phyloP scores from a whole-genome alignment of 352 stramenopile genomes.

The Phytopythium vexans region DNA sequence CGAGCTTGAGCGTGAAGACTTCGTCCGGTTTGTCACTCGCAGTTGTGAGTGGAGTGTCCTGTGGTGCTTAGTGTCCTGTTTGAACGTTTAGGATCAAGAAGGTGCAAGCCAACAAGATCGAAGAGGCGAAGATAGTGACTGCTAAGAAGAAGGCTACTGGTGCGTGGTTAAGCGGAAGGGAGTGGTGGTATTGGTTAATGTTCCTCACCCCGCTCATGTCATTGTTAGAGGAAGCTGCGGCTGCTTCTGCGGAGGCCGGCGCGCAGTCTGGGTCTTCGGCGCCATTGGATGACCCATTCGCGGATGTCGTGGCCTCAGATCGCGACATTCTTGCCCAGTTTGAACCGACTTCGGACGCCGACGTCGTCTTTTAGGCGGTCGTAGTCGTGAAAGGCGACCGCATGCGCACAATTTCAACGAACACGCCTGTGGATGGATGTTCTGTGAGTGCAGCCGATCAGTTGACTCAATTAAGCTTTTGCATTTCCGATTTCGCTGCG shows the following conservation, averaged over 20 bases:
- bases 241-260: slow-evolving; percentile 10
- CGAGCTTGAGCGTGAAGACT: slow-evolving; percentile 98
- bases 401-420: too few species aligned
- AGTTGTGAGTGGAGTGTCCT: not conserved
- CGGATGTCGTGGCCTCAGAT: slow-evolving; percentile 63
- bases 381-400: too few species aligned
- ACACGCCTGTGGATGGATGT: too few species aligned
- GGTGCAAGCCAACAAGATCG: slow-evolving; percentile 97
- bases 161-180: too few species aligned
- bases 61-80: slow-evolving; percentile 1
- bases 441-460: too few species aligned
- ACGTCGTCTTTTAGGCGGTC: slow-evolving; percentile 81
- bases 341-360: slow-evolving; percentile 63
- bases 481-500: too few species aligned
- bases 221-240: slow-evolving; percentile 3
- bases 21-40: slow-evolving; percentile 54
- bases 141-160: slow-evolving; percentile 52
- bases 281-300: slow-evolving; percentile 62
- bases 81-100: slow-evolving; percentile 93
- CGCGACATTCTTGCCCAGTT: slow-evolving; percentile 82
- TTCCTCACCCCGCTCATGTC: not conserved
- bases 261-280: slow-evolving; percentile 8
- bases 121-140: slow-evolving; percentile 70
- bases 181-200: not conserved
- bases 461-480: too few species aligned